phyloP scores from a whole-genome alignment of 768 basidiomycete genomes.

The Mycena chlorophos region DNA sequence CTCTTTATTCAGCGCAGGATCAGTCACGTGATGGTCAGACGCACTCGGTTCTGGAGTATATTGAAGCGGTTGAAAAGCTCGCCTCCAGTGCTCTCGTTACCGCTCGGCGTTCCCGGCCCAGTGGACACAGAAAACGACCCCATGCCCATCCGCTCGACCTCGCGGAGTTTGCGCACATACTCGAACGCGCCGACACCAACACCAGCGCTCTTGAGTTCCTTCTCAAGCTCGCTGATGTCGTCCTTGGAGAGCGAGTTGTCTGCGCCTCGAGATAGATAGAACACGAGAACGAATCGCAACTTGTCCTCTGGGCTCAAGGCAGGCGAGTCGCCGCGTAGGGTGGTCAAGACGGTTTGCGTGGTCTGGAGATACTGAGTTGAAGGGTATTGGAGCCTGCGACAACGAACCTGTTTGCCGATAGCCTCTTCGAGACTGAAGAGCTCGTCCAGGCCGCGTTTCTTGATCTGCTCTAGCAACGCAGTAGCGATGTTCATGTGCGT shows the following conservation, averaged over 20 bases:
- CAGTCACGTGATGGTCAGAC: slow-evolving; percentile 23
- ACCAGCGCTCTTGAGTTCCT: slow-evolving; percentile 79
- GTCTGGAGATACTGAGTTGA: slow-evolving; percentile 45
- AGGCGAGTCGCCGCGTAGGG: slow-evolving; percentile 71
- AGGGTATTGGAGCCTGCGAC: background rate
- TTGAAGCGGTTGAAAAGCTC: slow-evolving; percentile 95
- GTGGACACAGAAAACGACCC: slow-evolving; percentile 54
- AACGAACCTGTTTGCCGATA: slow-evolving; percentile 76
- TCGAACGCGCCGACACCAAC: slow-evolving; percentile 84
- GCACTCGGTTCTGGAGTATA: slow-evolving; percentile 83
- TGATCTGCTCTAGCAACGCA: slow-evolving; percentile 91
- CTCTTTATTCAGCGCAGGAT: slow-evolving; percentile 4
- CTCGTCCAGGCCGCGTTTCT: slow-evolving; percentile 91
- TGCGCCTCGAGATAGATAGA: slow-evolving; percentile 78
- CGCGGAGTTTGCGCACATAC: slow-evolving; percentile 87
- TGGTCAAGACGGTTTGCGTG: slow-evolving; percentile 78
- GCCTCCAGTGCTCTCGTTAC: slow-evolving; percentile 69
- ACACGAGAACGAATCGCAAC: slow-evolving; percentile 91
- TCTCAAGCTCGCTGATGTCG: slow-evolving; percentile 84
- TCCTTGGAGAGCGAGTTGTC: slow-evolving; percentile 84
- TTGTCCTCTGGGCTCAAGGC: slow-evolving; percentile 78
- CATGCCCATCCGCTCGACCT: slow-evolving; percentile 90
- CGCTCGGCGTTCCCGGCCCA: slow-evolving; percentile 64
- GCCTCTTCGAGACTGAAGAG: slow-evolving; percentile 97
- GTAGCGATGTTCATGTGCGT: slow-evolving; percentile 99